Evolutionary conservation across 2,329 filamentous ascomycete genomes (phyloP).

Genomic region (Albophoma yamanashiensis): DNA sequence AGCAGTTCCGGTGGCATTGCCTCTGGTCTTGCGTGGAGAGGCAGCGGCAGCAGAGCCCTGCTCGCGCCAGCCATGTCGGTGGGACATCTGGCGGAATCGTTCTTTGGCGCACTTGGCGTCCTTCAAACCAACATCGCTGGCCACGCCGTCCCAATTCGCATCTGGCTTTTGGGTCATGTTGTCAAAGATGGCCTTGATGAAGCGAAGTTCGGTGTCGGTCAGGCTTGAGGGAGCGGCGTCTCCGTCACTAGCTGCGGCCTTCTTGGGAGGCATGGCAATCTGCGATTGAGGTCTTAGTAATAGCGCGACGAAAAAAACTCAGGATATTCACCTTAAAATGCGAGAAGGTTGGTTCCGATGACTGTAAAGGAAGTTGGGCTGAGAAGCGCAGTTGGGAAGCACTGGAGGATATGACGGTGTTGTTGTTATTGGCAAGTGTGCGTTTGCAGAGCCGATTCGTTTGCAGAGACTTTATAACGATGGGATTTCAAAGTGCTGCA

Average conservation of each 20-base stretch:
- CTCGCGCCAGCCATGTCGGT: constrained; percentile 28
- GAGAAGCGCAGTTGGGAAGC: background rate
- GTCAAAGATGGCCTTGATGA: constrained; percentile 30
- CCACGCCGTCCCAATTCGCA: constrained; percentile 29
- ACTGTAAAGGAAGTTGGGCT: background rate
- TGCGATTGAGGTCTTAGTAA: background rate
- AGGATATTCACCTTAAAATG: background rate
- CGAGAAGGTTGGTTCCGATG: background rate
- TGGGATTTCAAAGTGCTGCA: too few relatives aligned
- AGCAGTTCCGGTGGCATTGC: constrained; percentile 5
- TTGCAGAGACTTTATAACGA: too few relatives aligned
- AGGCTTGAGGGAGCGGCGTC: constrained; percentile 13
- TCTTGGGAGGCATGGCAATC: constrained; percentile 22
- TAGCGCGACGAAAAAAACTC: background rate
- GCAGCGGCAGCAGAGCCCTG: constrained; percentile 1
- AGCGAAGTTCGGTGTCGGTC: constrained; percentile 23
- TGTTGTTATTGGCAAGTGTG: background rate
- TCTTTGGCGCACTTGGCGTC: constrained; percentile 30
- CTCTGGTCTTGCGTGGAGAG: constrained; percentile 18
- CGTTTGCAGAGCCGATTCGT: background rate
- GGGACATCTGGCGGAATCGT: constrained; percentile 28
- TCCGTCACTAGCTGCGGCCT: constrained; percentile 9
- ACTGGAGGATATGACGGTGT: background rate
- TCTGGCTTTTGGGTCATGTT: constrained; percentile 29
- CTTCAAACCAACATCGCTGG: constrained; percentile 23